Percentiles rank a stretch among this genome's conserved stretches.
Evolutionary conservation across 1,284 basidiomycete genomes (phyloP).

Genomic region (Cerrena zonata): DNA sequence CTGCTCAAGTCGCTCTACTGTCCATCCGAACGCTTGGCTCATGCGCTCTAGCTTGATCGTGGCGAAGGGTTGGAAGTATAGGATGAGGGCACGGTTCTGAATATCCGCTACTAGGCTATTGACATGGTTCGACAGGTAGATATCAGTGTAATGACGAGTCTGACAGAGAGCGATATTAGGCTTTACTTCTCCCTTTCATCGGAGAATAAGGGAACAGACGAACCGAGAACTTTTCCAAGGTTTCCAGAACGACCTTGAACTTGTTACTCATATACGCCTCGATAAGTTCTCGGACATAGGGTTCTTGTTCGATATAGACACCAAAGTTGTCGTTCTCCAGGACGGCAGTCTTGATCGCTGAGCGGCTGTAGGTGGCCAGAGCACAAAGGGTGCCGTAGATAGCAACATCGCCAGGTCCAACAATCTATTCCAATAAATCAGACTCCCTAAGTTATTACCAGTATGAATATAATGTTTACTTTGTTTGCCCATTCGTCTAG

Average conservation of each 20-base stretch:
- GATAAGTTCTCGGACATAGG: conserved; percentile 76
- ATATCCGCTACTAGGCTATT: conserved; percentile 54
- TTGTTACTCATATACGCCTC: conserved; percentile 78
- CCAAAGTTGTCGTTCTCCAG: conserved; percentile 68
- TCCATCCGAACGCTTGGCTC: conserved; percentile 79
- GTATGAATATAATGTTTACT: too few species aligned
- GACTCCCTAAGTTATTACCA: too few species aligned
- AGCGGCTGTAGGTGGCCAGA: conserved; percentile 67
- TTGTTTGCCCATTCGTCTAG: conserved; percentile 69
- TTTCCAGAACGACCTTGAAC: conserved; percentile 73
- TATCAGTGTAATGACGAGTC: conserved; percentile 71
- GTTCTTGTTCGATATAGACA: conserved; percentile 79
- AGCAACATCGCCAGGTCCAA: conserved; percentile 75
- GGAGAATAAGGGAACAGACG: too few species aligned
- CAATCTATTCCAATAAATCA: conserved; percentile 40
- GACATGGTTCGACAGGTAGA: conserved; percentile 68
- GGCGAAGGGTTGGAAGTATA: conserved; percentile 82
- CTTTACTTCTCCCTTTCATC: too few species aligned
- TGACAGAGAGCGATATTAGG: too few species aligned
- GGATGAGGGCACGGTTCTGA: conserved; percentile 67
- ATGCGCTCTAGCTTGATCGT: conserved; percentile 76
- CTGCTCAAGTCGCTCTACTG: conserved; percentile 58
- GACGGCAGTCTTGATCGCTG: conserved; percentile 62
- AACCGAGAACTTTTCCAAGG: conserved; percentile 72
- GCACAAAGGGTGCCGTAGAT: conserved; percentile 79